Evolutionary conservation across 352 stramenopile species (phyloP).

Genomic region (Phytophthora cryptogea): DNA sequence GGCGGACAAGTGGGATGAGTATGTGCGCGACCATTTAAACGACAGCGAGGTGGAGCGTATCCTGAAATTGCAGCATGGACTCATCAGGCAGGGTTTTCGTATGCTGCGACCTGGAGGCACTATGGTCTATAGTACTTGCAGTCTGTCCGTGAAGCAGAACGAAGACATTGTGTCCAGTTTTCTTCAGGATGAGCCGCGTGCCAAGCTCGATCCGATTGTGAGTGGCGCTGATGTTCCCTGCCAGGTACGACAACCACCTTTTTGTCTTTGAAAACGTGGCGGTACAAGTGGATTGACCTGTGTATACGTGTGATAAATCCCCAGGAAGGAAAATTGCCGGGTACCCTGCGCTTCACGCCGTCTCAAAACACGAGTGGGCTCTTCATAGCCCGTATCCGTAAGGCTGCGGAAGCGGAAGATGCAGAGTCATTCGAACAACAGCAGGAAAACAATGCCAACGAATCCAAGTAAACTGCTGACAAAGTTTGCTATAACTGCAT

Average conservation of each 20-base stretch:
- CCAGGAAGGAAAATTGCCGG: conserved; percentile 51
- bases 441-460: neutral
- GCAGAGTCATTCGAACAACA: neutral
- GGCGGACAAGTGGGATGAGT: conserved; percentile 71
- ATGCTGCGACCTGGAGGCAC: conserved; percentile 85
- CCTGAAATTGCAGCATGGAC: conserved; percentile 53
- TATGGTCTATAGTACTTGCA: conserved; percentile 97
- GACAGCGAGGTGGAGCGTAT: conserved; percentile 59
- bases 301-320: neutral
- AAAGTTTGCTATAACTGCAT: neutral
- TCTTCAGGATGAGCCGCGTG: conserved; percentile 51
- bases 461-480: neutral
- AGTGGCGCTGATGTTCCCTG: conserved; percentile 46
- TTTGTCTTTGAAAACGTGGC: neutral
- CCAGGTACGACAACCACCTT: conserved; percentile 34
- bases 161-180: conserved; percentile 91
- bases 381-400: conserved; percentile 72
- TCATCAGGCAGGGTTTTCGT: conserved; percentile 88
- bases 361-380: conserved; percentile 71
- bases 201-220: conserved; percentile 46
- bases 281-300: neutral
- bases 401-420: conserved; percentile 11
- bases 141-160: conserved; percentile 92
- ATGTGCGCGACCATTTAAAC: conserved; percentile 76
- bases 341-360: conserved; percentile 75